A percentile compares a stretch with the other conserved stretches of the same genome.
phyloP scores from a whole-genome alignment of 2,329 filamentous ascomycete genomes.

The Neofusicoccum ribis region DNA sequence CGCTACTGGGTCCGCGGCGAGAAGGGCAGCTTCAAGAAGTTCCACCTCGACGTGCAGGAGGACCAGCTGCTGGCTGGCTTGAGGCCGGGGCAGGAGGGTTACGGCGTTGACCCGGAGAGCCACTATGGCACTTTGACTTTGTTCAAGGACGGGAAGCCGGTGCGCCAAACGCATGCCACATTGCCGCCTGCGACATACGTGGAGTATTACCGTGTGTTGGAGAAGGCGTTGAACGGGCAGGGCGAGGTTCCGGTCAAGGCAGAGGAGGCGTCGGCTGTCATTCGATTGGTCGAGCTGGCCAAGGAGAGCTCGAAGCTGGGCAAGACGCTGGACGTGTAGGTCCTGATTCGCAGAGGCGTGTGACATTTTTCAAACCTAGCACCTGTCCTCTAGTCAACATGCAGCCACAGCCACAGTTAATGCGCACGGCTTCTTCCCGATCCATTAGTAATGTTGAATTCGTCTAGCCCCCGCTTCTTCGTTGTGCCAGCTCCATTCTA shows the following conservation, averaged over 20 bases:
- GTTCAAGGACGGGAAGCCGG: conserved; percentile 51
- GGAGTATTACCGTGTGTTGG: conserved; percentile 63
- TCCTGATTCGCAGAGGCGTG: not conserved
- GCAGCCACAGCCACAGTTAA: not conserved
- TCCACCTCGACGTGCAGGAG: conserved; percentile 71
- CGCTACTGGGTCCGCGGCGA: conserved; percentile 76
- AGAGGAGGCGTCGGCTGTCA: conserved; percentile 54
- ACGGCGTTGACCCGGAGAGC: conserved; percentile 63
- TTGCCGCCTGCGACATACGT: conserved; percentile 64
- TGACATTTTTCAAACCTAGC: conserved; percentile 6
- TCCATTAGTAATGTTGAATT: conserved; percentile 11
- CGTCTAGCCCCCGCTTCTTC: not conserved
- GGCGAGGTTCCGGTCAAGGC: conserved; percentile 56
- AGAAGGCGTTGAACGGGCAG: conserved; percentile 53
- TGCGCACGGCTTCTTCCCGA: not conserved
- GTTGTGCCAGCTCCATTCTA: not conserved
- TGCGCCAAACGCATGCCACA: conserved; percentile 31
- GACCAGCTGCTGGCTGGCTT: conserved; percentile 67
- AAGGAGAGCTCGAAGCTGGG: conserved; percentile 55
- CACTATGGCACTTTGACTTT: conserved; percentile 60
- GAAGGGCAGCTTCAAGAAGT: conserved; percentile 74
- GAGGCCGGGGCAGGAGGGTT: conserved; percentile 61
- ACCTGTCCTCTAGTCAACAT: conserved; percentile 1
- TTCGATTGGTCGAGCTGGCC: conserved; percentile 58
- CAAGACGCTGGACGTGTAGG: conserved; percentile 43